Base-by-base conservation (phyloP, 179 eudicot genomes). In the Silene coronaria region DNA sequence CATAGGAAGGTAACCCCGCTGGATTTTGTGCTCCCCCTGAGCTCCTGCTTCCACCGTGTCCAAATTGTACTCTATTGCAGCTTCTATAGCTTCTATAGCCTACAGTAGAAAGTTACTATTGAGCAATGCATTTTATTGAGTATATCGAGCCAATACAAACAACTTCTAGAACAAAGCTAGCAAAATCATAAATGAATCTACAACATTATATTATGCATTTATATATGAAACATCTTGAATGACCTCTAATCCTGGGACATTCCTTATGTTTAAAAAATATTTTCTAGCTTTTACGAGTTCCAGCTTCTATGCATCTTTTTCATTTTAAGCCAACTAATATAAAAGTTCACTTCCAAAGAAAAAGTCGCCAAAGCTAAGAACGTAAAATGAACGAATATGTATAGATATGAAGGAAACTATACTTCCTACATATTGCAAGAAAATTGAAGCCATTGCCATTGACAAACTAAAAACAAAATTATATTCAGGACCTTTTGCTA, bases 71-170 rank as follows among this genome's bases (percentile, higher is more conserved):
- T 95, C 99, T 61, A 95, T 95, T 17, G 99, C 99, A 70, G 97
- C 99, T 87, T 95, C 99, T 76, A 95, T 92, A 70, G 97, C 99
- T 87, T 95, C 99, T 76, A 95, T 92, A 48, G 99, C 99, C 99
- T 94, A 80, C 67, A 71, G 62, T 57, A 63, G 46, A 26, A 58
- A 61, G 19, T 71, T 71, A 66, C 45, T 16, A 14, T 5, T 63
- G 2, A 26, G 46, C 14, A 78, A 66, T 19, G 16, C 24, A 16
- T 12, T 48, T 60, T 21, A 11, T 32, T 22, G 28, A 78, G 28
- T 3, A 22, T 46, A 75, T 30, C 14, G 10, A 61, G 72, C 53
- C 59, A 79, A 30, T 34, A 38, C 2, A 8, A 60, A 63, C 19
- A 57, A 32, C 24, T 24, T 16, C 26, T 2, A 6, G 8, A 81